These are phyloP conservation scores for Colletotrichum lupini DNA, from an alignment of 2,329 filamentous ascomycete species.

Conservation along the genomic window DNA sequence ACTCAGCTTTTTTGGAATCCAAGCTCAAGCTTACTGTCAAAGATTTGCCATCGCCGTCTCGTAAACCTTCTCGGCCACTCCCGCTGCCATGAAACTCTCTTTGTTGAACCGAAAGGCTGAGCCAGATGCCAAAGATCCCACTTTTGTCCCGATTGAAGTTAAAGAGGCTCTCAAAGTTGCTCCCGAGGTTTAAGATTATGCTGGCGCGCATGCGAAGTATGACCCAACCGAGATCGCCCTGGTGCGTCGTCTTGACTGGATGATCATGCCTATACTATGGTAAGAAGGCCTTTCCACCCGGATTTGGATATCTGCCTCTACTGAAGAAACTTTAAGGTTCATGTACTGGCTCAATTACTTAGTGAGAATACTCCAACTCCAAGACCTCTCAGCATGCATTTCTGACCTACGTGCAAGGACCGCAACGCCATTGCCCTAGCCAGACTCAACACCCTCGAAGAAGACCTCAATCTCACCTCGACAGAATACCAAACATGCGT, in stretches of 20 bases:
- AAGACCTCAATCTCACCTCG: conserved; percentile 59
- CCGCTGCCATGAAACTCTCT: background rate
- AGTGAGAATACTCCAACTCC: conserved; percentile 9
- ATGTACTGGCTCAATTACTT: conserved; percentile 47
- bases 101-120: background rate
- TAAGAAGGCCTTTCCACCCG: conserved; percentile 47
- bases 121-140: background rate
- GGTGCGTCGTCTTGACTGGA: conserved; percentile 47
- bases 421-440: conserved; percentile 69
- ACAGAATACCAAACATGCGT: conserved; percentile 31
- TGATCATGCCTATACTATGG: conserved; percentile 52
- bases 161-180: conserved; percentile 5
- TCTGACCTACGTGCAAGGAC: conserved; percentile 38
- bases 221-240: conserved; percentile 47
- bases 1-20: fast-evolving
- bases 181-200: conserved; percentile 40
- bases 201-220: conserved; percentile 46
- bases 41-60: background rate
- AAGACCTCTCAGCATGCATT: too few relatives aligned
- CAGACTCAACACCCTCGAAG: conserved; percentile 62
- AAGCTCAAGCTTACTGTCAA: background rate
- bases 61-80: background rate
- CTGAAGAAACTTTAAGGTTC: conserved; percentile 1
- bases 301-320: conserved; percentile 42
- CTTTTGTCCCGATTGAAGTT: background rate